phyloP scores from a whole-genome alignment of 352 stramenopile genomes.

The Phytophthora foliorum region DNA sequence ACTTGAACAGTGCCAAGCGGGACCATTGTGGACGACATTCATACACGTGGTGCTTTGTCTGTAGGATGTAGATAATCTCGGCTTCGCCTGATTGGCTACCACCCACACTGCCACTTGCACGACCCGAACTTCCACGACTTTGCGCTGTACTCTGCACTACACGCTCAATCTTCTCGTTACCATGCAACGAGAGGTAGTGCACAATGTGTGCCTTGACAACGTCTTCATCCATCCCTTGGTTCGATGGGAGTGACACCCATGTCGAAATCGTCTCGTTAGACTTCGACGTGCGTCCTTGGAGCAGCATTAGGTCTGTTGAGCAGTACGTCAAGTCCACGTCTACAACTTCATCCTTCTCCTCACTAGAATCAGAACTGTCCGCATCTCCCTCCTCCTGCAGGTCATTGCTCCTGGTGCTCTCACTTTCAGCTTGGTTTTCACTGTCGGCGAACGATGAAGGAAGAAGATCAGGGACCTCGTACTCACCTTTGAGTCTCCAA shows the following conservation, averaged over 20 bases:
- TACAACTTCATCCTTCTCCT: conserved; percentile 40
- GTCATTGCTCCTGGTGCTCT: conserved; percentile 11
- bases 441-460: conserved; percentile 16
- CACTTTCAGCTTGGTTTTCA: conserved; percentile 13
- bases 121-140: conserved; percentile 15
- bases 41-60: conserved; percentile 87
- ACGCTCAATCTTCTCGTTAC: conserved; percentile 75
- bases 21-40: conserved; percentile 90
- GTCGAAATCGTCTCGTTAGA: conserved; percentile 61
- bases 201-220: conserved; percentile 77
- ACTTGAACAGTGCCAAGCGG: conserved; percentile 81
- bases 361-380: conserved; percentile 3
- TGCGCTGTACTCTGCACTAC: conserved; percentile 73
- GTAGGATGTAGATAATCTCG: conserved; percentile 85
- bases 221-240: conserved; percentile 63
- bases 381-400: conserved; percentile 17
- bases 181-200: conserved; percentile 80
- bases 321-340: conserved; percentile 82
- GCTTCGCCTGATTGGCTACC: conserved; percentile 40
- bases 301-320: conserved; percentile 85
- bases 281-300: conserved; percentile 60
- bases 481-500: conserved; percentile 78
- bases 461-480: conserved; percentile 67
- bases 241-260: conserved; percentile 85
- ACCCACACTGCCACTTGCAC: conserved; percentile 17